phyloP scores from a whole-genome alignment of 2,329 filamentous ascomycete genomes.

The Microthyrium microscopicum region DNA sequence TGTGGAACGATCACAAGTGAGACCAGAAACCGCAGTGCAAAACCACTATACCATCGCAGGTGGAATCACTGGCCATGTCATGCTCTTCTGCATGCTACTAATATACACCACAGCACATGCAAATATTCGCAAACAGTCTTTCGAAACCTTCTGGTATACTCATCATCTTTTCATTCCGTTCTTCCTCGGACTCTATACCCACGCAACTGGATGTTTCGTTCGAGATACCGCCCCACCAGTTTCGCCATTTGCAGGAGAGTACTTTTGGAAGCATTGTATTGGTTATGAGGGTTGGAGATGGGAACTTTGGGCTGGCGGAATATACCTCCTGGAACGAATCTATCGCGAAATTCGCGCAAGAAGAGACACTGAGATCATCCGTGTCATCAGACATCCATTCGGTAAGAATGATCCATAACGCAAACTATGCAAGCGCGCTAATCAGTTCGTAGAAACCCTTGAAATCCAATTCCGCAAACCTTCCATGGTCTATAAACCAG shows the following conservation, averaged over 20 bases:
- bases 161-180: constrained; percentile 98
- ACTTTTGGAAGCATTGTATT: constrained; percentile 84
- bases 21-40: constrained; percentile 63
- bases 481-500: constrained; percentile 94
- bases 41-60: constrained; percentile 84
- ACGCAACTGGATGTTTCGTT: constrained; percentile 92
- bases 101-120: constrained; percentile 95
- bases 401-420: constrained; percentile 16
- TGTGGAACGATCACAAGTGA: constrained; percentile 70
- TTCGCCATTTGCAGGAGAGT: constrained; percentile 68
- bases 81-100: constrained; percentile 96
- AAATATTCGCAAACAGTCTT: constrained; percentile 89
- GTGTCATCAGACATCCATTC: constrained; percentile 88
- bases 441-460: constrained; percentile 54
- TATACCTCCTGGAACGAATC: constrained; percentile 77
- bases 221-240: constrained; percentile 55
- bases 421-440: constrained; percentile 11
- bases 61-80: constrained; percentile 89
- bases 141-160: constrained; percentile 98
- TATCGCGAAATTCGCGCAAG: constrained; percentile 81
- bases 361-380: constrained; percentile 74
- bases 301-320: constrained; percentile 71
- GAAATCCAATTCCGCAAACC: constrained; percentile 96
- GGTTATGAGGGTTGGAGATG: constrained; percentile 96
- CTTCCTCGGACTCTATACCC: constrained; percentile 82